Conservation (phyloP, 73 alveolate genomes). For the Tetrahymena malaccensis region DNA sequence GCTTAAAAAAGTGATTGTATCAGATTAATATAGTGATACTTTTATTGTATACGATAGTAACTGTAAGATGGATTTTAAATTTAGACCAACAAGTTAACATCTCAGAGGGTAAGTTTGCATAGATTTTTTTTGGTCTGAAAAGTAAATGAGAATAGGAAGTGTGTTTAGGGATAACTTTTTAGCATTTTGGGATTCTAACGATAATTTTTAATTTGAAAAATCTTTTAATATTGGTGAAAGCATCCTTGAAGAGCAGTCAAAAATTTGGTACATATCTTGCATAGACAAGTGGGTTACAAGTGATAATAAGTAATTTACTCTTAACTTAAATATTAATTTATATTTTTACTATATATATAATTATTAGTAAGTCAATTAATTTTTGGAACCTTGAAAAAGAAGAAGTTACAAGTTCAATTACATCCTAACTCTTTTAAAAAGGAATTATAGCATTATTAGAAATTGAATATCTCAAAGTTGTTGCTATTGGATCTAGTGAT, state of each 20-base stretch:
- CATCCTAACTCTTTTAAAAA: background rate
- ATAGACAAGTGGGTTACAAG: background rate
- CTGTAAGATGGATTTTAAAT: background rate
- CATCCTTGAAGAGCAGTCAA: background rate
- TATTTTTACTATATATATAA: background rate
- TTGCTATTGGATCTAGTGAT: background rate
- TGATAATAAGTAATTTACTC: background rate
- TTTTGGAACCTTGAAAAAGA: background rate
- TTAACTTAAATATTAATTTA: background rate
- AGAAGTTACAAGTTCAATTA: background rate
- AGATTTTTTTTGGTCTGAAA: background rate
- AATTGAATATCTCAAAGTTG: background rate
- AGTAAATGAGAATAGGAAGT: background rate
- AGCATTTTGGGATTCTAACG: background rate
- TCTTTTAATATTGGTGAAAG: background rate
- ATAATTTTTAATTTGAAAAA: background rate
- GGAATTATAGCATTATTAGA: background rate
- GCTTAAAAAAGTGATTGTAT: background rate
- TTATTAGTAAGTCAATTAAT: background rate
- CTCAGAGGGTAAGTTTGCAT: background rate
- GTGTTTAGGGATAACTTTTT: background rate
- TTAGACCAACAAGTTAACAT: background rate
- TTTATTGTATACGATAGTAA: background rate
- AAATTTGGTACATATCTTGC: background rate
- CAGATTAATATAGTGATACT: background rate